Evolutionary conservation across 2,329 filamentous ascomycete species (phyloP).

Genomic region (Aspergillus transmontanensis): DNA sequence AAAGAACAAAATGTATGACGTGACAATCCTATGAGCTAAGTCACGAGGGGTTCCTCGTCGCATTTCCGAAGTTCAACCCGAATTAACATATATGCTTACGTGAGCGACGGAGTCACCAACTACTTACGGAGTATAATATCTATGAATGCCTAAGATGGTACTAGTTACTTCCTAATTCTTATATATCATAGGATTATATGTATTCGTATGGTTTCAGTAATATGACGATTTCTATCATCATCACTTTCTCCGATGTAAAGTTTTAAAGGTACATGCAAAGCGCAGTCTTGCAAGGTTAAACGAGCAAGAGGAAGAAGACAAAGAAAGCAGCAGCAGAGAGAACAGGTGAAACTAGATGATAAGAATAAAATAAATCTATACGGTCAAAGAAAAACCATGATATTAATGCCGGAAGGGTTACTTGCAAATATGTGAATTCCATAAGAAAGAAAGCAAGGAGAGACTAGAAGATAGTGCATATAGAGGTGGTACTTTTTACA

Average conservation of each 20-base stretch:
- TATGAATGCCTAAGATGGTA: background rate
- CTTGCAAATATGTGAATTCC: background rate
- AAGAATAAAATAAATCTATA: background rate
- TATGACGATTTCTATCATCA: background rate
- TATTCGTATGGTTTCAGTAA: background rate
- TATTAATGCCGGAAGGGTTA: background rate
- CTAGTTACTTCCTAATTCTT: background rate
- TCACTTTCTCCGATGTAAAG: background rate
- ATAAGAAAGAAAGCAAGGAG: background rate
- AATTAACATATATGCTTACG: background rate
- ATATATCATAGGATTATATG: background rate
- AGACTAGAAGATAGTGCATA: background rate
- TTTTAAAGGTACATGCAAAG: background rate
- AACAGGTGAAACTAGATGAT: conserved; percentile 1
- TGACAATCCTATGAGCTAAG: background rate
- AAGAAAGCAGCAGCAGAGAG: background rate
- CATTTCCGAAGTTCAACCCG: background rate
- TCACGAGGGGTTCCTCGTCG: background rate
- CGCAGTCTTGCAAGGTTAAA: background rate
- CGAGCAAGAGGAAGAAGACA: background rate
- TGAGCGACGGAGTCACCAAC: background rate
- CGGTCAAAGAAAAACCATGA: background rate
- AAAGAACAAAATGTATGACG: conserved; percentile 4
- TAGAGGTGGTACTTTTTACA: background rate
- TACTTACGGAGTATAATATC: background rate